Evolutionary conservation across 2,329 filamentous ascomycete species (phyloP).

Genomic region (Ascocoryne sarcoides): DNA sequence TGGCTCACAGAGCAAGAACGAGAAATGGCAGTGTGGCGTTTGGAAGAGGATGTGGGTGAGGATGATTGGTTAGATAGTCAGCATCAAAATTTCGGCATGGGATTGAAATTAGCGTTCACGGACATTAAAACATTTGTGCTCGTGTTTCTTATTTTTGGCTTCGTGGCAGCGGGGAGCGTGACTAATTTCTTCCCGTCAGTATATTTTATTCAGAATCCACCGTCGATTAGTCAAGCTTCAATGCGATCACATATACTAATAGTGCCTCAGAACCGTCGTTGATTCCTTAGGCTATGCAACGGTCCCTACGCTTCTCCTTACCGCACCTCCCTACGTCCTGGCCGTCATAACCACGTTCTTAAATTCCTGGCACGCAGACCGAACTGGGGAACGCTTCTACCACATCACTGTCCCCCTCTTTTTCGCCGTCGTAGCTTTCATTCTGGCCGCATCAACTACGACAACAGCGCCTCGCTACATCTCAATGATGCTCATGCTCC

Average conservation of each 20-base stretch:
- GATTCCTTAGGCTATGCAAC: slow-evolving; percentile 54
- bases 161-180: slow-evolving; percentile 48
- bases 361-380: slow-evolving; percentile 62
- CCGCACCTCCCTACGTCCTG: slow-evolving; percentile 56
- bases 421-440: slow-evolving; percentile 55
- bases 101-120: slow-evolving; percentile 40
- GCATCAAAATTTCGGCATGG: slow-evolving; percentile 46
- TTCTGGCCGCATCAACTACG: slow-evolving; percentile 57
- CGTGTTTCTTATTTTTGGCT: slow-evolving; percentile 40
- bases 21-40: slow-evolving; percentile 48
- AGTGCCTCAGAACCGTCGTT: slow-evolving; percentile 46
- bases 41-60: slow-evolving; percentile 56
- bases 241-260: slow-evolving; percentile 33
- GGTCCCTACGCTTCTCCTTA: slow-evolving; percentile 53
- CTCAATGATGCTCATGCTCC: slow-evolving; percentile 64
- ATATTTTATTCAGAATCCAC: slow-evolving; percentile 34
- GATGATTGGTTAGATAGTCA: slow-evolving; percentile 51
- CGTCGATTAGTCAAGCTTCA: too few species aligned
- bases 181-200: slow-evolving; percentile 56
- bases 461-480: slow-evolving; percentile 54
- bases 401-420: slow-evolving; percentile 56
- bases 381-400: slow-evolving; percentile 60
- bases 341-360: slow-evolving; percentile 51
- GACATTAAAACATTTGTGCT: slow-evolving; percentile 41
- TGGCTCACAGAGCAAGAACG: slow-evolving; percentile 51